Evolutionary conservation across 2,329 filamentous ascomycete genomes (phyloP), one percentile per base, ranked within the genome.

Genomic region (Trichophyton schoenleinii): DNA sequence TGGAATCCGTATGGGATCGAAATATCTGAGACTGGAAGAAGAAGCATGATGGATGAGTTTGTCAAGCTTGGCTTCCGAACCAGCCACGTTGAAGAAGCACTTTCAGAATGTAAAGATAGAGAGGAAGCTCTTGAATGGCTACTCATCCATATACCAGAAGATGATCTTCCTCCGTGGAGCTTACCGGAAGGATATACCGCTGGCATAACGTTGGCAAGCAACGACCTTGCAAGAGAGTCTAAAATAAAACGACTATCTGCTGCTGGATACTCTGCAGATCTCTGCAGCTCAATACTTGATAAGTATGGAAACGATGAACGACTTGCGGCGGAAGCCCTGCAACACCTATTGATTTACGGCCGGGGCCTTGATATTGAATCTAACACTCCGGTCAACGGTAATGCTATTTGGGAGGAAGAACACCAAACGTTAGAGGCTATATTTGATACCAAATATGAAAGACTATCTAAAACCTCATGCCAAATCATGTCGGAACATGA

Each of bases 61-160:
- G 80, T 80, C 22, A 82, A 79, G n/a, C 80, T 95, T 58, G 91
- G 90, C 0, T 99, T 99, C 72, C 85, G 92, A n/a, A 81, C 80
- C 68, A 95, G 87, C 68, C 94, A 99, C 70, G 83, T 91, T 46
- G 85, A 95, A 70, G 94, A 99, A 75, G 92, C 94, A 7, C 83
- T 88, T 0, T 84, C 84, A 52, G 85, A 91, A 68, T 96, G 91
- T 77, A 95, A 92, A 72, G 91, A 96, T 71, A 82, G 87, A 34
- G 91, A 96, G 71, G 94, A 99, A 74, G 87, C 90, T 15, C 80
- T 99, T 1, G 92, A 97, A 72, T 99, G 94, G 94, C 81, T 99
- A 15, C 81, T 99, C 57, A 91, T 97, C 59, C 92, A 99, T 73
- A 91, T 99, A 1, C 94, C 94, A 0, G 94, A 99, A 71, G 94